phyloP scores from a whole-genome alignment of 139 green algal species.

The Coelastrella sp. region DNA sequence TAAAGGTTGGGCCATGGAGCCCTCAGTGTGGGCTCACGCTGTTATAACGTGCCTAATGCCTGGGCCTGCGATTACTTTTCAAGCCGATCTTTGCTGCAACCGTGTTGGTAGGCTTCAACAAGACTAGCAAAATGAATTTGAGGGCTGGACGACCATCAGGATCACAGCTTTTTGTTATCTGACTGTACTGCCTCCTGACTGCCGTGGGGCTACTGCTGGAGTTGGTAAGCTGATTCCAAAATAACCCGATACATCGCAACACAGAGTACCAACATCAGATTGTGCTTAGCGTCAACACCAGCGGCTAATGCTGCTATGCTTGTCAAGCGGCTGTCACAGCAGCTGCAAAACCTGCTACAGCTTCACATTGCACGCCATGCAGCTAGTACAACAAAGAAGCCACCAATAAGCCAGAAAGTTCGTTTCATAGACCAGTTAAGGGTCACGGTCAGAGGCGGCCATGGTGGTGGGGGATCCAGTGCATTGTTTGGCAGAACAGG shows the following conservation, averaged over 20 bases:
- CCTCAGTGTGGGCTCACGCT: neutral
- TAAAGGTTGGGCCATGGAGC: too few relatives aligned
- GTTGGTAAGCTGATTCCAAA: neutral
- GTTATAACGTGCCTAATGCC: neutral
- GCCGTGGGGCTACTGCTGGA: neutral
- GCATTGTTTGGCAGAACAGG: conserved; percentile 43
- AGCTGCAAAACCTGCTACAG: neutral
- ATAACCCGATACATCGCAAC: neutral
- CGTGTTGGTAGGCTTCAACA: too few relatives aligned
- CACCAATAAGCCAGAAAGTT: conserved; percentile 38
- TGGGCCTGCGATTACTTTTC: neutral
- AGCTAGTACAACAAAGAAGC: conserved; percentile 24
- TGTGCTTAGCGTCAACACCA: neutral
- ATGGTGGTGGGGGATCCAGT: conserved; percentile 32
- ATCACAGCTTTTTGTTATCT: neutral
- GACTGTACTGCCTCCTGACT: neutral
- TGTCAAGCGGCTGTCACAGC: neutral
- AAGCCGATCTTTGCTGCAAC: too few relatives aligned
- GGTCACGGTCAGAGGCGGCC: conserved; percentile 44
- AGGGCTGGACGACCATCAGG: too few relatives aligned
- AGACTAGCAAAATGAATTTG: too few relatives aligned
- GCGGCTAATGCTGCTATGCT: neutral
- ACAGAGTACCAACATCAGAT: too few relatives aligned
- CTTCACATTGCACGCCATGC: neutral
- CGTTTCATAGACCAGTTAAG: conserved; percentile 29